Evolutionary conservation across 2,329 filamentous ascomycete species (phyloP).

Genomic region (Aureobasidium lini): DNA sequence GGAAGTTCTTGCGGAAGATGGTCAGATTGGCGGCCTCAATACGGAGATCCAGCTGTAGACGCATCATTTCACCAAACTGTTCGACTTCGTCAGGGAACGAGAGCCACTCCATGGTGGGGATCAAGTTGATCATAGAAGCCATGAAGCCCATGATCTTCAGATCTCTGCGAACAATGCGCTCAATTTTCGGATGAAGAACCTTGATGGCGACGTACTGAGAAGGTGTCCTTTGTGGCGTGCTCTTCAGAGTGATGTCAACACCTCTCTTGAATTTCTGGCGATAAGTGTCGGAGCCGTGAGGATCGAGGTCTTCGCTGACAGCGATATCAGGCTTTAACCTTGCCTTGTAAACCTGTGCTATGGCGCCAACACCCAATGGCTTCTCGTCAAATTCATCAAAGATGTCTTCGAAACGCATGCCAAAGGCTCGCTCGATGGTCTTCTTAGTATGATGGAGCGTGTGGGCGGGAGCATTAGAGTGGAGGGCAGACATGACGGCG

Average conservation of each 20-base stretch:
- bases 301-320: conserved; percentile 48
- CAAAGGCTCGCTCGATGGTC: conserved; percentile 77
- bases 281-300: conserved; percentile 41
- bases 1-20: conserved; percentile 85
- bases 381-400: conserved; percentile 91
- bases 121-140: conserved; percentile 69
- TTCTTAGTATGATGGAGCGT: conserved; percentile 70
- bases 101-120: conserved; percentile 95
- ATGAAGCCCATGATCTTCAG: conserved; percentile 92
- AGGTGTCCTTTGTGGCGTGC: conserved; percentile 73
- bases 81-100: conserved; percentile 89
- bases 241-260: conserved; percentile 81
- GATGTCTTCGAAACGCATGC: conserved; percentile 75
- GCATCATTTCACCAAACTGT: conserved; percentile 98
- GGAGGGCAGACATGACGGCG: conserved; percentile 83
- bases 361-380: conserved; percentile 87
- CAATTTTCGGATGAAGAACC: conserved; percentile 85
- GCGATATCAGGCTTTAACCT: conserved; percentile 77
- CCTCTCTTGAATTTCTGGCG: conserved; percentile 67
- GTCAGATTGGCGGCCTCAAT: conserved; percentile 90
- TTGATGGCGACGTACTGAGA: conserved; percentile 94
- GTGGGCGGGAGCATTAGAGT: conserved; percentile 91
- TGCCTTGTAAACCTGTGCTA: conserved; percentile 95
- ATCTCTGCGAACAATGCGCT: conserved; percentile 83
- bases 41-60: conserved; percentile 85